These are phyloP conservation scores for Senna siamea DNA, from an alignment of 306 rosid species.

Conservation along the genomic window DNA sequence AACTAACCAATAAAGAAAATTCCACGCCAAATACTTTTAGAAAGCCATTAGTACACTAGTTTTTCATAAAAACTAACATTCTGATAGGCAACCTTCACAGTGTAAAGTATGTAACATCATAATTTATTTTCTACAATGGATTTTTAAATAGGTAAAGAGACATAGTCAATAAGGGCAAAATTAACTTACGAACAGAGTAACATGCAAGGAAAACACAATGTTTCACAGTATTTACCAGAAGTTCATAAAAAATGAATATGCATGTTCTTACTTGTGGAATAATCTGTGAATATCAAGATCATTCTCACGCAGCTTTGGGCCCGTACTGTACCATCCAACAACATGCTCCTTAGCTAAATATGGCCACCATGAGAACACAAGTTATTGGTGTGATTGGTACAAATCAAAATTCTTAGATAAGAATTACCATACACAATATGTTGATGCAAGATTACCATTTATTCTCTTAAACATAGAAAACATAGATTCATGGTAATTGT, in stretches of 20 bases:
- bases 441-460: constrained; percentile 49
- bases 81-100: neutral
- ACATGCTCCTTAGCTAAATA: constrained; percentile 74
- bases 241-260: neutral
- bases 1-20: neutral
- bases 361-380: neutral
- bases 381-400: neutral
- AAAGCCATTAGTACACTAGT: neutral
- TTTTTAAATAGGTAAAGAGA: neutral
- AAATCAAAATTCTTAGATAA: neutral
- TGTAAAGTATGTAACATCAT: neutral
- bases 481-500: constrained; percentile 79
- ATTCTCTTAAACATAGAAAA: constrained; percentile 82
- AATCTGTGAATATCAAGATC: constrained; percentile 68
- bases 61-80: neutral
- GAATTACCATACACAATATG: neutral
- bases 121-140: neutral
- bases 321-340: constrained; percentile 79
- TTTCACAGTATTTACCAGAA: neutral
- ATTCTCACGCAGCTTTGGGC: constrained; percentile 74
- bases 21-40: neutral
- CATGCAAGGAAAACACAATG: neutral
- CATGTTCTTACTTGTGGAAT: constrained; percentile 55
- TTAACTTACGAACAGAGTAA: neutral
- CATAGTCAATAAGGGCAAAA: neutral